A percentile compares a stretch with the other conserved stretches of the same genome.
Conservation (phyloP, 2,329 filamentous ascomycete genomes). For the Talaromyces albobiverticillius region DNA sequence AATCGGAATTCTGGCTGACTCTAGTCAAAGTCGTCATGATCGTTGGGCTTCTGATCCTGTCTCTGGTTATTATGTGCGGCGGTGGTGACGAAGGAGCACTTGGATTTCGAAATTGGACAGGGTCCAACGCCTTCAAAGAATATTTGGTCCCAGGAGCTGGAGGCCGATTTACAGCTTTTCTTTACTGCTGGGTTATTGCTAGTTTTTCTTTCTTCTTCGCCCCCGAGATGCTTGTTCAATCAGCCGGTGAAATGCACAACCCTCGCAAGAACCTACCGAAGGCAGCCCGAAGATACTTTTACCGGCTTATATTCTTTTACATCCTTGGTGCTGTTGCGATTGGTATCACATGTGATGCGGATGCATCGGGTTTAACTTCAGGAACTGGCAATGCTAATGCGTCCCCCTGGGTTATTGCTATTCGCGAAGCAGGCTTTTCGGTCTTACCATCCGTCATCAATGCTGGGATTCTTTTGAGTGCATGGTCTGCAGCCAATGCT, state of each 20-base stretch:
- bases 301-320: conserved; percentile 61
- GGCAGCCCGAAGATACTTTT: conserved; percentile 58
- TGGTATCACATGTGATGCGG: conserved; percentile 56
- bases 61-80: conserved; percentile 55
- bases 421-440: conserved; percentile 57
- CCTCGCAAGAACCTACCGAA: conserved; percentile 58
- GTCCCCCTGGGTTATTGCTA: conserved; percentile 42
- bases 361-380: conserved; percentile 44
- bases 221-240: conserved; percentile 54
- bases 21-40: conserved; percentile 51
- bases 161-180: conserved; percentile 52
- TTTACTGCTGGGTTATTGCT: conserved; percentile 49
- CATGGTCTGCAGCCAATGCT: conserved; percentile 74
- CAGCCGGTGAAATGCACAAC: conserved; percentile 57
- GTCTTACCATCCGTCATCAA: conserved; percentile 70
- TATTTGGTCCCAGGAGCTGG: conserved; percentile 46
- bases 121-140: conserved; percentile 46
- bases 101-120: conserved; percentile 51
- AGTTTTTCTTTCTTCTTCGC: conserved; percentile 56
- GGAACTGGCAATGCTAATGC: conserved; percentile 54
- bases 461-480: conserved; percentile 71
- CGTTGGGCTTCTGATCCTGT: conserved; percentile 50
- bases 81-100: conserved; percentile 51
- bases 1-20: conserved; percentile 55
- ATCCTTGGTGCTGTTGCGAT: conserved; percentile 58